Conservation (phyloP, 2,329 filamentous ascomycete genomes). For the Pestalotiopsis sp. region DNA sequence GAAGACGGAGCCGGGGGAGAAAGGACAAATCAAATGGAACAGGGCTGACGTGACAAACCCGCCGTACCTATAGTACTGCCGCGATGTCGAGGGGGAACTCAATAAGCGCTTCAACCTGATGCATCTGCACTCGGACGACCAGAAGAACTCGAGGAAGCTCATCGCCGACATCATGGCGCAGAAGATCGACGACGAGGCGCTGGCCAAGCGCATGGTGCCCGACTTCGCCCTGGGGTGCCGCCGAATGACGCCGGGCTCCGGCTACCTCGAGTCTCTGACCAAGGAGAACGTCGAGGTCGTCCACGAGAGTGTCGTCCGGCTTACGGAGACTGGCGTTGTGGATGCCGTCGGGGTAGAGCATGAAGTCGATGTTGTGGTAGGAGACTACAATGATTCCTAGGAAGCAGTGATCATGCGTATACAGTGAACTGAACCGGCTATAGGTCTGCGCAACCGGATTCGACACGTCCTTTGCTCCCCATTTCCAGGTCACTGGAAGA, state of each 20-base stretch:
- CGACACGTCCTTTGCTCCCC: neutral
- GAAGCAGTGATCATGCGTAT: neutral
- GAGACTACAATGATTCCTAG: neutral
- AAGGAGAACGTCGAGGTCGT: neutral
- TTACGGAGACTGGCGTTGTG: neutral
- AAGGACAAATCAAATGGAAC: neutral
- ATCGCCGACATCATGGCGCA: neutral
- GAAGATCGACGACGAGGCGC: neutral
- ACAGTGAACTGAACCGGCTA: neutral
- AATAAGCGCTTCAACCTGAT: neutral
- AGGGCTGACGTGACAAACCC: neutral
- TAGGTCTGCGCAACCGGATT: conserved; percentile 4
- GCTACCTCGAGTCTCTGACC: neutral
- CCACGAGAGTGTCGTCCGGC: neutral
- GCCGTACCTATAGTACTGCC: neutral
- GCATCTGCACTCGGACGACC: conserved; percentile 1
- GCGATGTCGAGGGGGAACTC: neutral
- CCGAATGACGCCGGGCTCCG: neutral
- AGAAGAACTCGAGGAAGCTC: neutral
- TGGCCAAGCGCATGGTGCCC: neutral
- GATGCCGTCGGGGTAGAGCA: neutral
- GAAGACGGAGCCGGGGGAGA: neutral
- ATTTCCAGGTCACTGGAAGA: conserved; percentile 1
- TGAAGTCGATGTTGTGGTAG: neutral
- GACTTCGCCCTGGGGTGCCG: neutral